phyloP scores from a whole-genome alignment of 2,329 filamentous ascomycete genomes.

The Lachnellula subtilissima region DNA sequence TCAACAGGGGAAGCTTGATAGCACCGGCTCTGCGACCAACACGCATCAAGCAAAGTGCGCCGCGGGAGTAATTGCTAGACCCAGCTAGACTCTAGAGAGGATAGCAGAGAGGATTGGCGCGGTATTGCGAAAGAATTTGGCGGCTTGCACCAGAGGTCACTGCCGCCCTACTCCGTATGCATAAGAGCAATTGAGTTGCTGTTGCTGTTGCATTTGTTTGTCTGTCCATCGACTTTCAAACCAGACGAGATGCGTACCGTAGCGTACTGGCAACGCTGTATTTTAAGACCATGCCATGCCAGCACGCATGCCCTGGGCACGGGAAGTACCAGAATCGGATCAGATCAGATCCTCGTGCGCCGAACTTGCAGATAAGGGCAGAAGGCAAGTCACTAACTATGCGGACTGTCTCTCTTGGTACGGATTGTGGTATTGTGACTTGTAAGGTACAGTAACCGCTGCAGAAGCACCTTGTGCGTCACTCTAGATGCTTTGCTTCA shows the following conservation, averaged over 20 bases:
- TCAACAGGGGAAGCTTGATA: not conserved
- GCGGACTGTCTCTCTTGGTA: slow-evolving; percentile 1
- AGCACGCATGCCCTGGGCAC: not conserved
- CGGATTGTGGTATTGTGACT: not conserved
- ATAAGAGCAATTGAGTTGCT: not conserved
- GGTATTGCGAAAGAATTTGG: not conserved
- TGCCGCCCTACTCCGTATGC: not conserved
- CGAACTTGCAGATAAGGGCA: not conserved
- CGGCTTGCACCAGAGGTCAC: not conserved
- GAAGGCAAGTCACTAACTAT: not conserved
- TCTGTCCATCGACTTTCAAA: no score
- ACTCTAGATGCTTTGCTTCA: not conserved
- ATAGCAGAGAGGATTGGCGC: not conserved
- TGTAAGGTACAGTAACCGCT: not conserved
- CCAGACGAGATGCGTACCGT: not conserved
- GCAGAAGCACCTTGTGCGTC: not conserved
- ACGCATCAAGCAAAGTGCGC: not conserved
- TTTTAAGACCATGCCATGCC: not conserved
- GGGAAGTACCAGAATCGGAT: not conserved
- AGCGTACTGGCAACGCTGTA: not conserved
- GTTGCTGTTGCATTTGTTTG: no score
- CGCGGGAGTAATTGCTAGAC: not conserved
- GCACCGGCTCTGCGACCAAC: not conserved
- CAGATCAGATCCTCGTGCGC: not conserved
- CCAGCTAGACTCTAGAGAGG: not conserved